phyloP scores from a whole-genome alignment of 192 early-diverging fungal genomes.

The Coemansia sp. region DNA sequence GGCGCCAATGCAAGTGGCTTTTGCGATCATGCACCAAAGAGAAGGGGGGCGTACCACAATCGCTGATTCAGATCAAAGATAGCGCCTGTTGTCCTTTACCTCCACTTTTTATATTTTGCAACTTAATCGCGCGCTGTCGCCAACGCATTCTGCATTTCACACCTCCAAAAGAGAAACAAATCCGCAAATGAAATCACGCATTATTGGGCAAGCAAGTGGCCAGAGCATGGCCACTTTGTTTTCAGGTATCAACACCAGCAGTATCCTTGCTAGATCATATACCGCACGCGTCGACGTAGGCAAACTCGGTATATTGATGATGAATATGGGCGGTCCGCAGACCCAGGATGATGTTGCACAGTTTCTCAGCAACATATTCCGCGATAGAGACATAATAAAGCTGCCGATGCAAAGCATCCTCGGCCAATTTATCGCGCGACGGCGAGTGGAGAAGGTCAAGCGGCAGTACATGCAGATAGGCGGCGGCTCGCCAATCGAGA shows the following conservation, averaged over 20 bases:
- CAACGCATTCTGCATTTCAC: background rate
- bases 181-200: background rate
- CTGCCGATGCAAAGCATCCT: conserved; percentile 75
- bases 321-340: conserved; percentile 92
- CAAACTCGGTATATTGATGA: conserved; percentile 78
- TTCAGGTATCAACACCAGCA: background rate
- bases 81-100: background rate
- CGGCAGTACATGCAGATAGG: conserved; percentile 92
- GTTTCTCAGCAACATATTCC: conserved; percentile 84
- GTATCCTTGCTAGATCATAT: conserved; percentile 8
- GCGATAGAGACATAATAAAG: conserved; percentile 89
- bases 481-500: conserved; percentile 89
- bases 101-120: background rate
- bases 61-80: background rate
- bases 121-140: background rate
- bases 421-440: conserved; percentile 75
- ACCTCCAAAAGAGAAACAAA: background rate
- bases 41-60: background rate
- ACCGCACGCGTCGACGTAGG: conserved; percentile 13
- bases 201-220: background rate
- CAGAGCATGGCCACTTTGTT: background rate
- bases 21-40: background rate
- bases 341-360: conserved; percentile 72
- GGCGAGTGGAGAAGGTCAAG: conserved; percentile 81
- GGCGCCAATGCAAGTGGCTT: background rate